Evolutionary conservation across 352 stramenopile genomes (phyloP).

Genomic region (Pythium oligandrum): DNA sequence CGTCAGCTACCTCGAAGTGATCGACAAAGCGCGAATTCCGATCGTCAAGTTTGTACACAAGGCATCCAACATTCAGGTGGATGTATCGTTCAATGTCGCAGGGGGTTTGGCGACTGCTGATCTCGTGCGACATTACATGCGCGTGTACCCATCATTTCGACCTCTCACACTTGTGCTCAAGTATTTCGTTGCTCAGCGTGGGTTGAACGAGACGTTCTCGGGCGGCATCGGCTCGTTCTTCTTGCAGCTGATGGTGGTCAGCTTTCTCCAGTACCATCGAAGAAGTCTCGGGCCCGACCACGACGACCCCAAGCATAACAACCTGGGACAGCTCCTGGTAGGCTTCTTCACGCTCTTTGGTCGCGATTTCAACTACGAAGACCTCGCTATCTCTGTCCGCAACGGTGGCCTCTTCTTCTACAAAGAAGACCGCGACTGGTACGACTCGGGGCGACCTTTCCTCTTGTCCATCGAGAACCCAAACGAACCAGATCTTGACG

Average conservation of each 20-base stretch:
- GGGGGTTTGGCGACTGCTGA: constrained; percentile 80
- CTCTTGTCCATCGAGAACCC: constrained; percentile 93
- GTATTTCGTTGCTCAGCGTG: constrained; percentile 92
- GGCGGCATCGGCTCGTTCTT: constrained; percentile 93
- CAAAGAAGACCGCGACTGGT: constrained; percentile 82
- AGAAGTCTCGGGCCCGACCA: constrained; percentile 42
- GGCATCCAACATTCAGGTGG: constrained; percentile 83
- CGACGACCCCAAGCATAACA: constrained; percentile 73
- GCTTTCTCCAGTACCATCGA: constrained; percentile 90
- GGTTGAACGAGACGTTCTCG: constrained; percentile 93
- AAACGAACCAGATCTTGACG: constrained; percentile 88
- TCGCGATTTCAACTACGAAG: constrained; percentile 91
- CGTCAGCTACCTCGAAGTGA: constrained; percentile 92
- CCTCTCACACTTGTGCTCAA: constrained; percentile 95
- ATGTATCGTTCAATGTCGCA: constrained; percentile 91
- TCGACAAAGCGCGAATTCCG: constrained; percentile 93
- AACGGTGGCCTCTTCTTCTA: constrained; percentile 91
- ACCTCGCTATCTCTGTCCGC: constrained; percentile 90
- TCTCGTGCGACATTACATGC: constrained; percentile 90
- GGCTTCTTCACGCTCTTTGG: constrained; percentile 96
- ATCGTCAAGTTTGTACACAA: constrained; percentile 96
- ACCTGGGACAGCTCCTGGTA: constrained; percentile 90
- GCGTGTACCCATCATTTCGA: constrained; percentile 87
- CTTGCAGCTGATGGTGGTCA: constrained; percentile 94
- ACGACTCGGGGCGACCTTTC: constrained; percentile 70